A percentile compares a stretch with the other conserved stretches of the same genome.
phyloP scores from a whole-genome alignment of 257 asterid species.

The Coffea canephora region DNA sequence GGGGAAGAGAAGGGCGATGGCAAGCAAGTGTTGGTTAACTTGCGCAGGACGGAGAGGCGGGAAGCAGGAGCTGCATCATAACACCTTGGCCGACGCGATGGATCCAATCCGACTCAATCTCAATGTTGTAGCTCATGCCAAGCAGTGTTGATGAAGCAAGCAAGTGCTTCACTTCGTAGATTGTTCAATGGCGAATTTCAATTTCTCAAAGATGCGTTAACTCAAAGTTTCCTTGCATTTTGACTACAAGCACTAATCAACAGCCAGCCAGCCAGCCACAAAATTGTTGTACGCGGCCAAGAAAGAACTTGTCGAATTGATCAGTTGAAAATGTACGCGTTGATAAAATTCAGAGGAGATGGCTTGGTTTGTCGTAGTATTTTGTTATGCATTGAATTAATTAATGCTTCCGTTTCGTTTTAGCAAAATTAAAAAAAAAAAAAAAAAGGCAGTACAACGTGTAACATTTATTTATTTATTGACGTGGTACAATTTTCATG shows the following conservation, averaged over 20 bases:
- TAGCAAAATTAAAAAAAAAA: too few relatives aligned
- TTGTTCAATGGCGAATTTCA: conserved; percentile 33
- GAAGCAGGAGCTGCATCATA: not conserved
- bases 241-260: not conserved
- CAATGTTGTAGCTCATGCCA: not conserved
- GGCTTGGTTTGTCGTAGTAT: too few relatives aligned
- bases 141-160: conserved; percentile 60
- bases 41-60: conserved; percentile 6
- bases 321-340: not conserved
- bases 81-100: conserved; percentile 8
- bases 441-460: too few relatives aligned
- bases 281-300: not conserved
- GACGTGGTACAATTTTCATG: too few relatives aligned
- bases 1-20: too few relatives aligned
- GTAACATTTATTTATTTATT: too few relatives aligned
- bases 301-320: not conserved
- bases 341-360: too few relatives aligned
- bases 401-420: too few relatives aligned
- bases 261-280: not conserved
- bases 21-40: too few relatives aligned
- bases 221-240: conserved; percentile 18
- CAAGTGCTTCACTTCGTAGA: conserved; percentile 33
- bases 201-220: conserved; percentile 29
- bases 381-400: too few relatives aligned
- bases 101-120: not conserved